These are phyloP conservation scores for Teratosphaeria gauchensis DNA, from an alignment of 2,329 filamentous ascomycete genomes.

Conservation along the genomic window DNA sequence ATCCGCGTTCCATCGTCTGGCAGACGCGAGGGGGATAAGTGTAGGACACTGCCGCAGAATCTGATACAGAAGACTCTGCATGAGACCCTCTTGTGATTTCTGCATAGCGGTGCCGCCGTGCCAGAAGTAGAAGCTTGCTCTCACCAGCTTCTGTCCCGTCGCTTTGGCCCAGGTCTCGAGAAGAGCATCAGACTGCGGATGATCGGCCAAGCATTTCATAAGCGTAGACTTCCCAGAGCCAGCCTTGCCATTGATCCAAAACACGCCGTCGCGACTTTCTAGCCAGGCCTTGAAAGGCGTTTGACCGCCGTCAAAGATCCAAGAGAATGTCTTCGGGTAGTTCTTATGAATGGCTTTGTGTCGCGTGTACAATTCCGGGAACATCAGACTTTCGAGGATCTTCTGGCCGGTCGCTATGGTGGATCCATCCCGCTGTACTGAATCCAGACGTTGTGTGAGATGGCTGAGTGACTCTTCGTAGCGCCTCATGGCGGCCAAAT, in stretches of 20 bases:
- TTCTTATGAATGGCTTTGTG: neutral
- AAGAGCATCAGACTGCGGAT: neutral
- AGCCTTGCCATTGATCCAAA: conserved; percentile 14
- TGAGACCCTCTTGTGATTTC: conserved; percentile 7
- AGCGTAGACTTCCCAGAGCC: conserved; percentile 11
- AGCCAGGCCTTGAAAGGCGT: conserved; percentile 2
- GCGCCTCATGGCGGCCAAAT: neutral
- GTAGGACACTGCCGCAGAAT: conserved; percentile 5
- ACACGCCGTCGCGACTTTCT: conserved; percentile 1
- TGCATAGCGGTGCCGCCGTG: conserved; percentile 4
- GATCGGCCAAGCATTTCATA: conserved; percentile 5
- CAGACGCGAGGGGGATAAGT: neutral
- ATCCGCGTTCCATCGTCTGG: neutral
- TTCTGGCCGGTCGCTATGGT: neutral
- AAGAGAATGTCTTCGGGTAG: neutral
- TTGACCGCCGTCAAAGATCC: neutral
- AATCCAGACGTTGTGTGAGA: neutral
- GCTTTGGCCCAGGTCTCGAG: conserved; percentile 2
- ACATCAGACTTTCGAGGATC: neutral
- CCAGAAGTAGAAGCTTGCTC: conserved; percentile 9
- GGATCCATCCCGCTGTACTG: neutral
- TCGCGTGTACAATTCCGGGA: neutral
- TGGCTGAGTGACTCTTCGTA: neutral
- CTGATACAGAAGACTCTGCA: conserved; percentile 8
- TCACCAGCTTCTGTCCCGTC: neutral